Conservation (phyloP, 345 rosid genomes). For the Fremontodendron californicum region DNA sequence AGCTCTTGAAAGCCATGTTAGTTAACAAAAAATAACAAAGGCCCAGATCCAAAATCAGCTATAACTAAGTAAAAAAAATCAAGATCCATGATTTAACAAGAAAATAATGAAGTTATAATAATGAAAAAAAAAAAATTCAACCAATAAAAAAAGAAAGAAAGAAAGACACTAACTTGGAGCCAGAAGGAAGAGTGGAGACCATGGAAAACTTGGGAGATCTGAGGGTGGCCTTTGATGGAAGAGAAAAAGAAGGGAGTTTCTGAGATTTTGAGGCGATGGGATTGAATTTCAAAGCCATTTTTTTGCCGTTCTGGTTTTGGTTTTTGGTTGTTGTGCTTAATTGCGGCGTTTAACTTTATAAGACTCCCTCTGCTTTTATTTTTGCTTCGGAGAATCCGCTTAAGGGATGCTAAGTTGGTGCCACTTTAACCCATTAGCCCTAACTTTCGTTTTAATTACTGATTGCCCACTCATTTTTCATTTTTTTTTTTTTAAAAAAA, state of each 20-base stretch:
- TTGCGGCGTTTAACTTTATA: neutral
- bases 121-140: neutral
- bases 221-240: slow-evolving; percentile 49
- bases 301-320: neutral
- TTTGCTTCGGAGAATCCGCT: no score
- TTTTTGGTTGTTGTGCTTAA: no score
- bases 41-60: slow-evolving; percentile 29
- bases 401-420: no score
- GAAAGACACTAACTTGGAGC: slow-evolving; percentile 46
- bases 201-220: slow-evolving; percentile 76
- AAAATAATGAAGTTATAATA: neutral
- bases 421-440: neutral
- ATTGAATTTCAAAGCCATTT: neutral
- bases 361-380: neutral
- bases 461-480: neutral
- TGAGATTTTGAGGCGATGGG: slow-evolving; percentile 47
- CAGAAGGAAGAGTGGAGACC: slow-evolving; percentile 66
- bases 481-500: no score
- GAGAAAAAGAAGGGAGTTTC: slow-evolving; percentile 48
- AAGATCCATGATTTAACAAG: neutral
- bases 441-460: neutral
- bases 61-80: neutral
- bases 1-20: no score
- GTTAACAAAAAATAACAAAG: slow-evolving; percentile 3
- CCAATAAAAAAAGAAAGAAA: neutral